Base-by-base conservation (phyloP, 768 basidiomycete species). In the Nidularia sp. region DNA sequence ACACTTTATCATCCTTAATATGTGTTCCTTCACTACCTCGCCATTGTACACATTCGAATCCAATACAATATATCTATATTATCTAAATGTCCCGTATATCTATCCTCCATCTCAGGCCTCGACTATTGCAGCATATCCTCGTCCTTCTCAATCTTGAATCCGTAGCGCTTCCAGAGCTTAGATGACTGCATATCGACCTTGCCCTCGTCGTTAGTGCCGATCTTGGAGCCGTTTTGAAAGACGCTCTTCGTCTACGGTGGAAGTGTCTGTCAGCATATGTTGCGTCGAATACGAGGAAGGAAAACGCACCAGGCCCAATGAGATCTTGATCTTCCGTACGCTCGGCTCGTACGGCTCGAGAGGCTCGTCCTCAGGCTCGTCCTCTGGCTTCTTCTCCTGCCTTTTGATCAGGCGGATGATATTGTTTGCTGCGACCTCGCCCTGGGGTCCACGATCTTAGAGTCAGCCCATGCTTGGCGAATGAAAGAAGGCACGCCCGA, bases 301-400 rank as follows among this genome's bases (percentile, higher is more conserved):
- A 33, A n/a, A 0, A 69, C 78, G 57, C 47, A 82, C 80, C 47
- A 85, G 55, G 3, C 84, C 84, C 25, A 86, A 72, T 0, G 84
- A 79, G 1, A 86, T 72, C 60, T 85, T 85, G 68, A 86, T 85
- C 13, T 72, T 79, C 0, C 80, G 79, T 8, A 64, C 57, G 4
- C 72, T 67, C 1, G 83, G 79, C 0, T 47, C 61, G 53, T 84
- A 84, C 8, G 58, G 62, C 47, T 77, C 76, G 25, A 84, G 62
- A 15, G 62, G 58, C 22, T 68, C 65, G 0, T 46, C 58, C 15
- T 41, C 39, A 45, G 13, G 25, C 44, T 45, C 44, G n/a, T 7
- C 22, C 10, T 45, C 18, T 18, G 15, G 18, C 34, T 43, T 8
- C 50, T n/a, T 22, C 39, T 55, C 48, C 42, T 56, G 43, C 5